Evolutionary conservation across 2,329 filamentous ascomycete genomes (phyloP).

Genomic region (Neonectria magnoliae): DNA sequence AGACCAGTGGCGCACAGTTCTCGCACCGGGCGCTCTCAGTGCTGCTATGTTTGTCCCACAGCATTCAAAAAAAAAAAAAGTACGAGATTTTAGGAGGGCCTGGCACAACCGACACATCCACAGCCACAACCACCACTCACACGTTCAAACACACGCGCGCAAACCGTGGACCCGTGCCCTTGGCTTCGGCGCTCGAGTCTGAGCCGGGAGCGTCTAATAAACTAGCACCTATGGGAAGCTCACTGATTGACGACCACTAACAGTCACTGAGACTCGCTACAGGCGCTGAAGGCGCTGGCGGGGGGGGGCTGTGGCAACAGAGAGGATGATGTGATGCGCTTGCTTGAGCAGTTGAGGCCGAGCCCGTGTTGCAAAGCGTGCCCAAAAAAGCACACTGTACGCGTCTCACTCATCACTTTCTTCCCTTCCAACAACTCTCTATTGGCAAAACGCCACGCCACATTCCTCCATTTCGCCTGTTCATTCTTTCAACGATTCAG

Average conservation of each 20-base stretch:
- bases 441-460: slow-evolving; percentile 11
- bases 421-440: neutral
- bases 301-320: neutral
- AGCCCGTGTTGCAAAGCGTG: neutral
- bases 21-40: slow-evolving; percentile 6
- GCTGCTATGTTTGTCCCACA: slow-evolving; percentile 43
- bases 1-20: slow-evolving; percentile 25
- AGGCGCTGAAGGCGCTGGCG: slow-evolving; percentile 1
- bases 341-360: neutral
- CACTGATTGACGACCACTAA: neutral
- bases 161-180: slow-evolving; percentile 6
- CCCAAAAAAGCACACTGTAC: slow-evolving; percentile 7
- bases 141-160: neutral
- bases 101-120: slow-evolving; percentile 22
- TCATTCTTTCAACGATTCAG: slow-evolving; percentile 15
- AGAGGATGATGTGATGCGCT: neutral
- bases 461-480: slow-evolving; percentile 12
- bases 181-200: slow-evolving; percentile 3
- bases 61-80: slow-evolving; percentile 25
- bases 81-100: slow-evolving; percentile 19
- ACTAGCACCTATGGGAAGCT: neutral
- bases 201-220: neutral
- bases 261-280: neutral
- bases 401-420: neutral
- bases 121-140: slow-evolving; percentile 30